These are phyloP conservation scores for Jamesozyma spencerorum DNA, from an alignment of 805 yeast genomes.

Conservation along the genomic window DNA sequence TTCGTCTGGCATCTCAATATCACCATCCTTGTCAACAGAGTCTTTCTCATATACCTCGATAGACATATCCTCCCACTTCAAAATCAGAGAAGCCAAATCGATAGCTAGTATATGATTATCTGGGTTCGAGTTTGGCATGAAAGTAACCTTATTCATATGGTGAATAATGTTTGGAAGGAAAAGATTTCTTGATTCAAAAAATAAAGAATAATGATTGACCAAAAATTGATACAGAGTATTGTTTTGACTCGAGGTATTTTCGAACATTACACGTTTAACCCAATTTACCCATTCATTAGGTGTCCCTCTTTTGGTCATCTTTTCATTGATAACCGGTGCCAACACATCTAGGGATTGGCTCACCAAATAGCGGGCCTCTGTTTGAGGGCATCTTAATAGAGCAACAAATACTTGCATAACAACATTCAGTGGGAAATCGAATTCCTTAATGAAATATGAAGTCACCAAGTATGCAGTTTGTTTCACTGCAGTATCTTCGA, in stretches of 20 bases:
- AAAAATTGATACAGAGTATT: constrained; percentile 81
- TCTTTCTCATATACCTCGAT: constrained; percentile 9
- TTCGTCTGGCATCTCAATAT: constrained; percentile 19
- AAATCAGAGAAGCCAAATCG: constrained; percentile 76
- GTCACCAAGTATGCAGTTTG: constrained; percentile 90
- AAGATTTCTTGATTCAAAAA: constrained; percentile 78
- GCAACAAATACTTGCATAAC: constrained; percentile 92
- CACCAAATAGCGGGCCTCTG: constrained; percentile 75
- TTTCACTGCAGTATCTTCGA: constrained; percentile 82
- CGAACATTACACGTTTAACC: constrained; percentile 87
- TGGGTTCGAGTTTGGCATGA: constrained; percentile 62
- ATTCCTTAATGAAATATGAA: constrained; percentile 74
- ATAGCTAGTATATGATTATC: constrained; percentile 83
- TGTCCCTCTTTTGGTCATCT: constrained; percentile 46
- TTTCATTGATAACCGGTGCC: constrained; percentile 74
- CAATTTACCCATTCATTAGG: constrained; percentile 74
- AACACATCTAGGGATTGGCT: constrained; percentile 78
- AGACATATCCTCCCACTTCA: constrained; percentile 72
- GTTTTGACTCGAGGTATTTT: constrained; percentile 81
- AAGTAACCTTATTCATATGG: constrained; percentile 84
- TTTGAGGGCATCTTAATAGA: constrained; percentile 69
- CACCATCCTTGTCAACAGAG: constrained; percentile 18
- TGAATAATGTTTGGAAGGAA: constrained; percentile 82
- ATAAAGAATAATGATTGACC: constrained; percentile 74
- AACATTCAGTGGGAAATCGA: constrained; percentile 79